Evolutionary conservation across 306 rosid genomes (phyloP).

Genomic region (Malus asiatica): DNA sequence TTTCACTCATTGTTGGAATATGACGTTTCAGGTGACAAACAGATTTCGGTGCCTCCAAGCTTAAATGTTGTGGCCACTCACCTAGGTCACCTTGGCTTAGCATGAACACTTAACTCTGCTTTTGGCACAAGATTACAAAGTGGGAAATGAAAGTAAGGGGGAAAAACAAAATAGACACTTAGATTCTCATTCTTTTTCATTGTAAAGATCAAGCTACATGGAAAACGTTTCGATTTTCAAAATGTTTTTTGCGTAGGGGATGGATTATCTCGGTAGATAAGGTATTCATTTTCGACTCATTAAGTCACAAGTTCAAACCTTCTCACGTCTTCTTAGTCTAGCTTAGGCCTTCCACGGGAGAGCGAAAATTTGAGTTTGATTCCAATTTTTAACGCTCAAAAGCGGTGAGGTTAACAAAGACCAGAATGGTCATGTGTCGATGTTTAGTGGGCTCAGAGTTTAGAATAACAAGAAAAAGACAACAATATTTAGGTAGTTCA

Average conservation of each 20-base stretch:
- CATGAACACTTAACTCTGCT: conserved; percentile 26
- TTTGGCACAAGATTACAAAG: conserved; percentile 32
- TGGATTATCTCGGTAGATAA: too few species aligned
- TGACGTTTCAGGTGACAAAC: neutral
- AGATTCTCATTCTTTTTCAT: conserved; percentile 30
- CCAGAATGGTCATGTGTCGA: too few species aligned
- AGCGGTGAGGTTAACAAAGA: too few species aligned
- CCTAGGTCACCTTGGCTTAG: conserved; percentile 15
- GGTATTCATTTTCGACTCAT: too few species aligned
- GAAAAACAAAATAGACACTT: conserved; percentile 16
- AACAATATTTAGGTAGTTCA: too few species aligned
- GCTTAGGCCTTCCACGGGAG: neutral
- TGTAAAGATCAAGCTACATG: conserved; percentile 11
- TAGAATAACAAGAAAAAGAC: too few species aligned
- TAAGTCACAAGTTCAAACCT: neutral
- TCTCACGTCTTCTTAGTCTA: neutral
- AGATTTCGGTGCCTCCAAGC: conserved; percentile 33
- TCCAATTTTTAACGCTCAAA: neutral
- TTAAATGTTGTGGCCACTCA: conserved; percentile 61
- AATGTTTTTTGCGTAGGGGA: neutral
- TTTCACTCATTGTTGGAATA: conserved; percentile 17
- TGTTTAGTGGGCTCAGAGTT: too few species aligned
- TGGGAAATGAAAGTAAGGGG: conserved; percentile 14
- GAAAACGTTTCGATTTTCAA: neutral
- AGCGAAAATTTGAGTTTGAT: too few species aligned